These are phyloP conservation scores for Thymus mandschuricus DNA, from an alignment of 257 asterid species.

Conservation along the genomic window DNA sequence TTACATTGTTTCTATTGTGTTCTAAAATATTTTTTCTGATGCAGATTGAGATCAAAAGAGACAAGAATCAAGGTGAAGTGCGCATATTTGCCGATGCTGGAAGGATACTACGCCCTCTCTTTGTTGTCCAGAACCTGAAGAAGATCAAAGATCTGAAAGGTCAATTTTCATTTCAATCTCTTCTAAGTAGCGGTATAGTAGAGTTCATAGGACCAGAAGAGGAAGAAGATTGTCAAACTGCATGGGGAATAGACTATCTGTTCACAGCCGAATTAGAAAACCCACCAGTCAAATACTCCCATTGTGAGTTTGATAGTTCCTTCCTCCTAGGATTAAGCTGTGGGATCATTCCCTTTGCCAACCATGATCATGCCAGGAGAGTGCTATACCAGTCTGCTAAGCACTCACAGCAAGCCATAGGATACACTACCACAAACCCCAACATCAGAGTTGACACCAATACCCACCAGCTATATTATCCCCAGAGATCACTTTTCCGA, in stretches of 20 bases:
- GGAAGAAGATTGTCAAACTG: slow-evolving; percentile 87
- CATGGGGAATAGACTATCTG: slow-evolving; percentile 79
- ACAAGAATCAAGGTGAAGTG: slow-evolving; percentile 69
- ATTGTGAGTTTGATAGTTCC: slow-evolving; percentile 85
- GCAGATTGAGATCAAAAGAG: slow-evolving; percentile 88
- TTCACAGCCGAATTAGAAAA: slow-evolving; percentile 55
- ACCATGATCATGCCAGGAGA: slow-evolving; percentile 90
- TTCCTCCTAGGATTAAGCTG: slow-evolving; percentile 84
- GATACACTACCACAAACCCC: slow-evolving; percentile 75
- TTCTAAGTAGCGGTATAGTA: slow-evolving; percentile 66
- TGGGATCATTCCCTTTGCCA: slow-evolving; percentile 87
- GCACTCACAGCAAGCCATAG: slow-evolving; percentile 98
- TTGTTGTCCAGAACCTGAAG: slow-evolving; percentile 70
- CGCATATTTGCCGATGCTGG: slow-evolving; percentile 93
- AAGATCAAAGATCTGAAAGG: slow-evolving; percentile 63
- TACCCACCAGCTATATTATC: slow-evolving; percentile 81
- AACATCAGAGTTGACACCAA: slow-evolving; percentile 72
- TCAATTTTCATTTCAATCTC: slow-evolving; percentile 58
- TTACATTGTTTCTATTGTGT: slow-evolving; percentile 1
- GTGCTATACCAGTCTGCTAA: slow-evolving; percentile 92
- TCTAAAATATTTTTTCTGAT: slow-evolving; percentile 29
- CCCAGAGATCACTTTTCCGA: slow-evolving; percentile 82
- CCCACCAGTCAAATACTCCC: slow-evolving; percentile 72
- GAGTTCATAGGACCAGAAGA: slow-evolving; percentile 95
- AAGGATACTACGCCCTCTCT: slow-evolving; percentile 93